Evolutionary conservation across 495 filamentous ascomycete genomes (phyloP), one percentile per base, ranked within the genome.

Genomic region (Evansstolkia leycettana): DNA sequence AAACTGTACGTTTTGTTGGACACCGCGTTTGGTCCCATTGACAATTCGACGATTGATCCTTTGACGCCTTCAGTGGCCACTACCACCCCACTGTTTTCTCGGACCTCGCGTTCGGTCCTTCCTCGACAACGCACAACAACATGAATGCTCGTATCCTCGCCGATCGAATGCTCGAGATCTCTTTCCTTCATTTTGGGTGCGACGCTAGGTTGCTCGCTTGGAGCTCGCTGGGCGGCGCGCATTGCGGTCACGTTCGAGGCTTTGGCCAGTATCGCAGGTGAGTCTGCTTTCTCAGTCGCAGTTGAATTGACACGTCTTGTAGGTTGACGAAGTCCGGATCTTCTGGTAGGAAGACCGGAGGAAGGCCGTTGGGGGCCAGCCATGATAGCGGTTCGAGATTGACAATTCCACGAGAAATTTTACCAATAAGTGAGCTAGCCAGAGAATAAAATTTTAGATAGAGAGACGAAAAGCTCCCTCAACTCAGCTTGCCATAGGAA

Each of bases 1-100:
- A 98, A 98, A 39, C 81, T 78, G 53, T 96, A 98, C 1, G 84
- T 81, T 61, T 98, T 98, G 54, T 96, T 94, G 55, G 84, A 92
- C 28, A 95, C 57, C 23, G 87, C 79, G 54, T 76, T 90, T 9
- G 86, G 80, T 15, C 88, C 90, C 86, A 98, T 93, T 2, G 84
- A 87, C 24, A 98, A 58, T 37, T 89, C 78, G 17, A 98, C 75
- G 23, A 65, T 68, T 44, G 81, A 85, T 5, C 87, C 87, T 45
- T 82, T 86, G 16, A 85, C 74, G 2, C 83, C 88, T 40, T 93
- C 83, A 3, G 88, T 93, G 7, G 73, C 75, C 2, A 98, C 71
- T 0, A 94, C 88, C 2, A 96, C 86, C 12, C 82, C 83, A 42
- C 84, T 94, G 51, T 92, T 96, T 55, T 96, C 90, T 33, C 76